Percentiles rank a stretch among this genome's conserved stretches.
phyloP scores from a whole-genome alignment of 2,329 filamentous ascomycete genomes.

The Thelonectria rubi region DNA sequence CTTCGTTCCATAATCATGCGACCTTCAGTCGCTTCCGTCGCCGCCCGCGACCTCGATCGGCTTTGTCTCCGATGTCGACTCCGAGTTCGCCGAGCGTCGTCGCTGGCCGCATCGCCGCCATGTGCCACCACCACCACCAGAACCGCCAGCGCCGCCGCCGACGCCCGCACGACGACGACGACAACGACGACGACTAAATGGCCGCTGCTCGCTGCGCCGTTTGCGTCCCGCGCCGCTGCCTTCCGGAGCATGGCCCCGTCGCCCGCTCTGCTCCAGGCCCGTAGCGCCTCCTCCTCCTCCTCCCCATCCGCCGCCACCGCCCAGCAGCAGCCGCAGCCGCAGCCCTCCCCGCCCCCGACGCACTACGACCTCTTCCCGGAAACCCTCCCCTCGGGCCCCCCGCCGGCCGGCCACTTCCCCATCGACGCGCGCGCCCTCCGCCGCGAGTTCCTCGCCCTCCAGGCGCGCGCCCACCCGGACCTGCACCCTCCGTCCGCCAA shows the following conservation, averaged over 20 bases:
- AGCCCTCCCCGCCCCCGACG: constrained; percentile 51
- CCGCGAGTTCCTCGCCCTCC: constrained; percentile 86
- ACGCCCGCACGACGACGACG: neutral
- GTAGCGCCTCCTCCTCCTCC: constrained; percentile 28
- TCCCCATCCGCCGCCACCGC: constrained; percentile 20
- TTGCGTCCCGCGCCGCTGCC: neutral
- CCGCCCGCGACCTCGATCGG: constrained; percentile 43
- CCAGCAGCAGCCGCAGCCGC: constrained; percentile 18
- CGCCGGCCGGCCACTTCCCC: constrained; percentile 78
- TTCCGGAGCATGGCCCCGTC: constrained; percentile 11
- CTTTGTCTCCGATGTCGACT: constrained; percentile 48
- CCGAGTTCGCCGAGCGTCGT: constrained; percentile 41
- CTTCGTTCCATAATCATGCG: too few relatives aligned
- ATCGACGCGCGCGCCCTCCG: constrained; percentile 77
- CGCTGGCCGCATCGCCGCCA: constrained; percentile 27
- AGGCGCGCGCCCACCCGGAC: constrained; percentile 81
- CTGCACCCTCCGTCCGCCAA: constrained; percentile 64
- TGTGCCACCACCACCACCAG: constrained; percentile 2
- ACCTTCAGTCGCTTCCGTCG: constrained; percentile 35
- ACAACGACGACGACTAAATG: constrained; percentile 11
- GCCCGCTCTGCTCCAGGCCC: constrained; percentile 19
- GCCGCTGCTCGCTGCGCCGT: too few relatives aligned
- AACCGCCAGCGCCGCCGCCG: constrained; percentile 23
- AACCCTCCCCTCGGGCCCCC: constrained; percentile 79
- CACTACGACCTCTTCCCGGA: constrained; percentile 91